Percentiles rank a stretch among this genome's conserved stretches.
These are phyloP conservation scores for Pisolithus thermaeus DNA, from an alignment of 1,284 basidiomycete species.

Conservation along the genomic window DNA sequence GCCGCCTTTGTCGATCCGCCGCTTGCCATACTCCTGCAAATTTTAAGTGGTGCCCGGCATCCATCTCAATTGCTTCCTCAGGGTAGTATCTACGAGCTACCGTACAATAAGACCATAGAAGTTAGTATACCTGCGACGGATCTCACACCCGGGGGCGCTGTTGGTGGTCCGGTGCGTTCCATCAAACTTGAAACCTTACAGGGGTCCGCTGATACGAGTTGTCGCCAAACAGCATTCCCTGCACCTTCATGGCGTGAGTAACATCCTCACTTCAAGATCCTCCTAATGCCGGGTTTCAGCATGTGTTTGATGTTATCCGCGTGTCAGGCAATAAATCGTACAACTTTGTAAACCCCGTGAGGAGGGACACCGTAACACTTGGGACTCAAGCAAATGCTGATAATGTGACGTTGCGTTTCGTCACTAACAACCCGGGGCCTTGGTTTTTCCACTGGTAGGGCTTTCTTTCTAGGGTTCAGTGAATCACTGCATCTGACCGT, in stretches of 20 bases:
- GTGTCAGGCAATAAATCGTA: conserved; percentile 18
- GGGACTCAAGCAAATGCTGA: conserved; percentile 25
- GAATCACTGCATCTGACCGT: not conserved
- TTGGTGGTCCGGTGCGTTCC: conserved; percentile 32
- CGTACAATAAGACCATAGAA: conserved; percentile 42
- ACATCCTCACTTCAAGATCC: not conserved
- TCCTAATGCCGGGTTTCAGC: conserved; percentile 16
- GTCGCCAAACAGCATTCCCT: conserved; percentile 25
- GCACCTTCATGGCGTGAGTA: conserved; percentile 31
- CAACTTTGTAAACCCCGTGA: conserved; percentile 29
- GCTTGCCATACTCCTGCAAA: conserved; percentile 45
- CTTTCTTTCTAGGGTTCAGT: not conserved
- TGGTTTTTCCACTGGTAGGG: conserved; percentile 30
- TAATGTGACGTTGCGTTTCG: conserved; percentile 26
- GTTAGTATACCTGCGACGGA: conserved; percentile 31
- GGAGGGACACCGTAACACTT: conserved; percentile 27
- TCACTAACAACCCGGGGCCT: conserved; percentile 25
- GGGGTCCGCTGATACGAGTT: not conserved
- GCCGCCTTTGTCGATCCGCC: conserved; percentile 33
- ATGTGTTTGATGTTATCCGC: conserved; percentile 36
- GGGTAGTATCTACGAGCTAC: conserved; percentile 41
- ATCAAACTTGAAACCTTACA: not conserved
- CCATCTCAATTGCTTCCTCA: conserved; percentile 39
- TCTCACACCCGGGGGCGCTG: conserved; percentile 21
- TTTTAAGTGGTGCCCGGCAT: conserved; percentile 41